phyloP scores from a whole-genome alignment of 2,329 filamentous ascomycete genomes.

The Beauveria medogensis region DNA sequence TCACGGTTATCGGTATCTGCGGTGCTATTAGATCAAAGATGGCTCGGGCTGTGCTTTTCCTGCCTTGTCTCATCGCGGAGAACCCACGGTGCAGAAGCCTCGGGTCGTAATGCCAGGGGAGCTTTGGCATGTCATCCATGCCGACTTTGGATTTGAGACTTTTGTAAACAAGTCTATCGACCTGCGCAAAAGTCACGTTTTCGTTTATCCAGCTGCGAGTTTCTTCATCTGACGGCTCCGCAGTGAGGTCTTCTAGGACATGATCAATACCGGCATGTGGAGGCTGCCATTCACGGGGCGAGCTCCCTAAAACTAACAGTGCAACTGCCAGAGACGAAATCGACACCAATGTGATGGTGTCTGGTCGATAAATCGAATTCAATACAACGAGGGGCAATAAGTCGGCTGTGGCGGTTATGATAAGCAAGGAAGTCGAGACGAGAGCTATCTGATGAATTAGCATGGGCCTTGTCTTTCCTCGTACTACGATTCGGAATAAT shows the following conservation, averaged over 20 bases:
- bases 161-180: conserved; percentile 25
- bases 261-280: conserved; percentile 31
- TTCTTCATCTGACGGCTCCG: conserved; percentile 41
- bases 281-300: conserved; percentile 44
- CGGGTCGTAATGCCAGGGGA: conserved; percentile 39
- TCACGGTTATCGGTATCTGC: conserved; percentile 37
- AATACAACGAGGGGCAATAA: conserved; percentile 31
- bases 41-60: conserved; percentile 33
- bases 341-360: neutral
- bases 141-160: conserved; percentile 36
- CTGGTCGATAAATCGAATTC: conserved; percentile 15
- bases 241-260: conserved; percentile 25
- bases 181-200: conserved; percentile 35
- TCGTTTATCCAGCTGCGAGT: conserved; percentile 45
- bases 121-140: conserved; percentile 37
- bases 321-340: conserved; percentile 23
- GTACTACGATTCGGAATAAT: conserved; percentile 32
- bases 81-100: neutral
- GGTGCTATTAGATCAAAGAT: conserved; percentile 32
- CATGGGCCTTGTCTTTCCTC: conserved; percentile 36
- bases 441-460: conserved; percentile 40
- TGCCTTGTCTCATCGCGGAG: neutral
- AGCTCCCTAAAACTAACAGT: conserved; percentile 32
- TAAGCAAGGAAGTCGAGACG: conserved; percentile 23
- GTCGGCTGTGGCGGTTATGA: conserved; percentile 28